Conservation (phyloP, 225 moss, liverwort and hornwort species). For the Lunularia cruciata region DNA sequence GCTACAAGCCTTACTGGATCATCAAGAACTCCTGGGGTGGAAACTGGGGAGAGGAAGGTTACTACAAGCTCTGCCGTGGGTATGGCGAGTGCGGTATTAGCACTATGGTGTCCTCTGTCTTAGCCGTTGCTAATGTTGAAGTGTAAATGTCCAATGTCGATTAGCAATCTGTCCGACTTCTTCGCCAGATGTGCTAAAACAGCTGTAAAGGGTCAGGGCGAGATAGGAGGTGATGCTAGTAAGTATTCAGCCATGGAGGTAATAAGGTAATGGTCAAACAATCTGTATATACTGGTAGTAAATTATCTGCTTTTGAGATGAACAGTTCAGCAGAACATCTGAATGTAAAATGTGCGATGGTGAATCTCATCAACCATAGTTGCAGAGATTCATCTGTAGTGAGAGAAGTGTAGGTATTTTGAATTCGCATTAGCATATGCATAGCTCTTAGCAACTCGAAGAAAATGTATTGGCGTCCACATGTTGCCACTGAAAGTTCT, state of each 20-base stretch:
- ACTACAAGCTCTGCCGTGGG: constrained; percentile 25
- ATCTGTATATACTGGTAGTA: constrained; percentile 11
- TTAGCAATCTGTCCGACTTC: no score
- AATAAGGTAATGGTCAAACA: constrained; percentile 6
- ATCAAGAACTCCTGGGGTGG: constrained; percentile 40
- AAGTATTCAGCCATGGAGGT: background rate
- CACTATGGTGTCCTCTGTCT: constrained; percentile 28
- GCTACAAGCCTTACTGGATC: constrained; percentile 40
- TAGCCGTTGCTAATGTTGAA: constrained; percentile 5
- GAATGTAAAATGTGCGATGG: constrained; percentile 3
- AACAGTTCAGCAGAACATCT: constrained; percentile 10
- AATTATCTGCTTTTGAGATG: background rate
- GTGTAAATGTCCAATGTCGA: background rate
- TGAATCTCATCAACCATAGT: no score
- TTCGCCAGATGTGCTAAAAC: background rate
- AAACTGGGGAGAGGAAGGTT: constrained; percentile 28
- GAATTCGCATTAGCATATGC: no score
- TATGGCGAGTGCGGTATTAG: constrained; percentile 26
- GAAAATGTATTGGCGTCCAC: no score
- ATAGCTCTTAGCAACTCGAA: no score
- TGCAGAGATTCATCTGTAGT: no score
- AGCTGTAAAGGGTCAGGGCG: background rate
- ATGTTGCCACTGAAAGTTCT: no score
- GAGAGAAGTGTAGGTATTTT: no score
- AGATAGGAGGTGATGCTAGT: background rate